A percentile compares a stretch with the other conserved stretches of the same genome.
phyloP scores from a whole-genome alignment of 2,329 filamentous ascomycete genomes.

The Fusarium abutilonis region DNA sequence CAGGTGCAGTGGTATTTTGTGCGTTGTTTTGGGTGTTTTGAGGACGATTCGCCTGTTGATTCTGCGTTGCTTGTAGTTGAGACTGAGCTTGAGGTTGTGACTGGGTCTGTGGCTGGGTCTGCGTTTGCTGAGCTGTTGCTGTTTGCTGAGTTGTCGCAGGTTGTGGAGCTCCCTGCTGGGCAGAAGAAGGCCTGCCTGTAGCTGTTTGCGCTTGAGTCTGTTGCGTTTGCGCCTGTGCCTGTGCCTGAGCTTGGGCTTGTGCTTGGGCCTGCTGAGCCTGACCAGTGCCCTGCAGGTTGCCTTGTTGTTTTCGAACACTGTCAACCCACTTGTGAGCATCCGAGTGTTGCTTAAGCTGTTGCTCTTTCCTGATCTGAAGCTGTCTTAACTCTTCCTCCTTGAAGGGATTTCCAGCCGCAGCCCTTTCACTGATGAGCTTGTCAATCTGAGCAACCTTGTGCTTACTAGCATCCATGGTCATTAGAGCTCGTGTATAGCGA shows the following conservation, averaged over 20 bases:
- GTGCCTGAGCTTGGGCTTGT: slow-evolving; percentile 34
- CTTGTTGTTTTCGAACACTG: slow-evolving; percentile 58
- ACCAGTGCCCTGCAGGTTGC: slow-evolving; percentile 45
- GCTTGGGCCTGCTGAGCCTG: slow-evolving; percentile 40
- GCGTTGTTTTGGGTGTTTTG: slow-evolving; percentile 45
- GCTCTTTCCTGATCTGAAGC: slow-evolving; percentile 56
- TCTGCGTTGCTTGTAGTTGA: slow-evolving; percentile 34
- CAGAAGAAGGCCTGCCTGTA: slow-evolving; percentile 30
- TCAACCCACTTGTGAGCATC: slow-evolving; percentile 62
- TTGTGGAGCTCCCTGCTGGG: slow-evolving; percentile 40
- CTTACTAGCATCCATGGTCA: slow-evolving; percentile 60
- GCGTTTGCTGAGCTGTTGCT: slow-evolving; percentile 26
- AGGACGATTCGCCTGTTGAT: slow-evolving; percentile 31
- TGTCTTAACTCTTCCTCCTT: slow-evolving; percentile 60
- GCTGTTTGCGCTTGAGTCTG: slow-evolving; percentile 26
- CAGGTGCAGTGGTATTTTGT: slow-evolving; percentile 52
- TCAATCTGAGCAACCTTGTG: slow-evolving; percentile 56
- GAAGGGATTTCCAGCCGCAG: slow-evolving; percentile 55
- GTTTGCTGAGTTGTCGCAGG: slow-evolving; percentile 35
- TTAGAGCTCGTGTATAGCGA: slow-evolving; percentile 59
- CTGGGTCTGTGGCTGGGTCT: slow-evolving; percentile 31
- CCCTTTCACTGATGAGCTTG: slow-evolving; percentile 54
- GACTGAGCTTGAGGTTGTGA: slow-evolving; percentile 28
- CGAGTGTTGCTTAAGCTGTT: slow-evolving; percentile 56
- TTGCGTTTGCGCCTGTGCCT: slow-evolving; percentile 29